phyloP scores from a whole-genome alignment of 1,284 basidiomycete species.

The Cutaneotrichosporon sp. region DNA sequence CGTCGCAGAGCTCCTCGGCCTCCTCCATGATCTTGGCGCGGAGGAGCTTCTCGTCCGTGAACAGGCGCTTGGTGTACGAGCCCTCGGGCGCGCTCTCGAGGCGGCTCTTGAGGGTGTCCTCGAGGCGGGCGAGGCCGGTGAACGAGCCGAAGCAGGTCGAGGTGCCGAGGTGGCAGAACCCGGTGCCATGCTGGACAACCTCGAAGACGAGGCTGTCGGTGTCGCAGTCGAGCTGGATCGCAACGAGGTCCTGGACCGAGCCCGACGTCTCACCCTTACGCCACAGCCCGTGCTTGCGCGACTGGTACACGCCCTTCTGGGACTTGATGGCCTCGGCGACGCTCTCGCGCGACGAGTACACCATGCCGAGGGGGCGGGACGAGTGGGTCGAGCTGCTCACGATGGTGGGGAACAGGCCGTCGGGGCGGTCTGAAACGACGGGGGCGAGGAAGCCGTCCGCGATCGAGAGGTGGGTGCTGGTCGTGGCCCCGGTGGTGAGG shows the following conservation, averaged over 20 bases:
- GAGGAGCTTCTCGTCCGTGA: constrained; percentile 78
- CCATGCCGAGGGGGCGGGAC: constrained; percentile 83
- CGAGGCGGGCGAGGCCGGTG: constrained; percentile 77
- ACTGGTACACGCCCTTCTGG: constrained; percentile 94
- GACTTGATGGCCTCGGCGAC: constrained; percentile 83
- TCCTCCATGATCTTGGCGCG: constrained; percentile 97
- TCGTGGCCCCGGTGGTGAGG: constrained; percentile 62
- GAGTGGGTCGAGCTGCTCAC: constrained; percentile 70
- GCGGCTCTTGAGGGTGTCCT: constrained; percentile 75
- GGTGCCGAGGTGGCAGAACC: constrained; percentile 90
- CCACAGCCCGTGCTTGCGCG: constrained; percentile 94
- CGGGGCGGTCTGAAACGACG: constrained; percentile 81
- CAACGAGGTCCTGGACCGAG: constrained; percentile 83
- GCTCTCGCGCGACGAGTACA: constrained; percentile 92
- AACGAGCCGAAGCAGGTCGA: constrained; percentile 77
- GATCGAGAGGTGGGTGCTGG: constrained; percentile 66
- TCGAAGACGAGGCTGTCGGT: constrained; percentile 88
- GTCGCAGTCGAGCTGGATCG: constrained; percentile 89
- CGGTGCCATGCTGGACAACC: constrained; percentile 84
- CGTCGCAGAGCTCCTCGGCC: constrained; percentile 91
- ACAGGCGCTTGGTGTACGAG: constrained; percentile 88
- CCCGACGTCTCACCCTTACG: constrained; percentile 96
- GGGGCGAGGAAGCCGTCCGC: constrained; percentile 82
- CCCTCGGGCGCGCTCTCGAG: constrained; percentile 77
- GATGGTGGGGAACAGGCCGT: constrained; percentile 90